These are phyloP conservation scores for Phoenix roebelenii DNA, from an alignment of 176 grass and related monocot species.

Conservation along the genomic window DNA sequence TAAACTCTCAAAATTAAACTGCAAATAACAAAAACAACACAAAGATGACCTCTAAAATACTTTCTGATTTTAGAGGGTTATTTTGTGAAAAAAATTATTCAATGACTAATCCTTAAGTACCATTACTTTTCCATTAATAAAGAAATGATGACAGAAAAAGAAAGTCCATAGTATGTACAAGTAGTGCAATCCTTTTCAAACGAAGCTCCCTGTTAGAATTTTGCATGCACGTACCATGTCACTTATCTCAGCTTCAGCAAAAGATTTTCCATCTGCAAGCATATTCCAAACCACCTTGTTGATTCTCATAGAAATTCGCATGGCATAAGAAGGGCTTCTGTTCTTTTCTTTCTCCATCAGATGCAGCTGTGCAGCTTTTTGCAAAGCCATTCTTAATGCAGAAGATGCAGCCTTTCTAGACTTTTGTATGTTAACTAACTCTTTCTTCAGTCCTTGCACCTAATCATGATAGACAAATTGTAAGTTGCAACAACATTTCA, in stretches of 20 bases:
- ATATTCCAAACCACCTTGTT: conserved; percentile 97
- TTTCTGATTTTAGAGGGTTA: no score
- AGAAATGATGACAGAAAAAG: no score
- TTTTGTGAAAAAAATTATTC: no score
- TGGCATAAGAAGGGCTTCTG: conserved; percentile 91
- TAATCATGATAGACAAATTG: conserved; percentile 35
- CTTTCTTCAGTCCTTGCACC: conserved; percentile 71
- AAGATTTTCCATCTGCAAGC: conserved; percentile 96
- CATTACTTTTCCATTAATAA: no score
- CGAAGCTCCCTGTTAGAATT: background rate
- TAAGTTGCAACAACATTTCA: background rate
- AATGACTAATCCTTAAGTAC: no score
- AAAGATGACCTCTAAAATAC: no score
- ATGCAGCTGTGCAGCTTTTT: conserved; percentile 78
- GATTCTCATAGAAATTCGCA: conserved; percentile 95
- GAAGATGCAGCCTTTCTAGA: conserved; percentile 72
- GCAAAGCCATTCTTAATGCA: conserved; percentile 73
- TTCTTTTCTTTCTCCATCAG: conserved; percentile 99
- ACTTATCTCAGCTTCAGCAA: conserved; percentile 98
- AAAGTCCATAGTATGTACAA: no score
- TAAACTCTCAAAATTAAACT: no score
- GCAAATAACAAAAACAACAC: no score
- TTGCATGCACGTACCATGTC: conserved; percentile 55
- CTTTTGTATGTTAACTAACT: conserved; percentile 54
- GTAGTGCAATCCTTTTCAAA: no score